phyloP scores from a whole-genome alignment of 2,329 filamentous ascomycete species.

The Penicillium vulpinum region DNA sequence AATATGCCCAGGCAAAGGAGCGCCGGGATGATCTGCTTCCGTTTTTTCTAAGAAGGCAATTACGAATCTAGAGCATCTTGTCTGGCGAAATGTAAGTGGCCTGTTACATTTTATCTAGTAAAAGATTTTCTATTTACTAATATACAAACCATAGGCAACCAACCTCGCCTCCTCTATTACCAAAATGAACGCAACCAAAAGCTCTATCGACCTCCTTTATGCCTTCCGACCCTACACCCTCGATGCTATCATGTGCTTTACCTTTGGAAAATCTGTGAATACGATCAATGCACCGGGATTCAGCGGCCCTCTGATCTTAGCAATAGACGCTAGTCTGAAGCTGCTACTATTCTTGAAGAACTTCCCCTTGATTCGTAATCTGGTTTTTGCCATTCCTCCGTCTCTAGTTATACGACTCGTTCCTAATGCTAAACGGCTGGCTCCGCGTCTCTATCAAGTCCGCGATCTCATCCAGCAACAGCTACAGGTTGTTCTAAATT shows the following conservation, averaged over 20 bases:
- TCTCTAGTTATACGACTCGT: not conserved
- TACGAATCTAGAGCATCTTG: constrained; percentile 7
- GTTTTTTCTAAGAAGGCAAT: constrained; percentile 13
- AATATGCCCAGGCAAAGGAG: constrained; percentile 12
- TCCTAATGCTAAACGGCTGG: not conserved
- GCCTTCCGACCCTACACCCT: constrained; percentile 8
- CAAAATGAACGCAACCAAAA: not conserved
- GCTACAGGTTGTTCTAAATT: not conserved
- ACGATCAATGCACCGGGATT: constrained; percentile 9
- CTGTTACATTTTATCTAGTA: not conserved
- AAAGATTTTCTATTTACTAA: too few relatives aligned
- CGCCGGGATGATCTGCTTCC: constrained; percentile 9
- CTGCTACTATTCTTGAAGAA: not conserved
- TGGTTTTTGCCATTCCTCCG: not conserved
- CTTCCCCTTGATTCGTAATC: not conserved
- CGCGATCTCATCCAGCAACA: not conserved
- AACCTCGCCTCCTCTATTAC: not conserved
- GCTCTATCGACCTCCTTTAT: not conserved
- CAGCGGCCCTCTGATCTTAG: constrained; percentile 3
- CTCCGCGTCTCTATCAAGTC: not conserved
- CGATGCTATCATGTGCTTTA: constrained; percentile 14
- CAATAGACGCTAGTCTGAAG: not conserved
- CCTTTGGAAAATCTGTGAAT: constrained; percentile 9
- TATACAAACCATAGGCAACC: not conserved
- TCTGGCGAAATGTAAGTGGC: constrained; percentile 11